Percentiles rank a stretch among this genome's conserved stretches.
Evolutionary conservation across 257 asterid species (phyloP).

Genomic region (Solanum arcanum): DNA sequence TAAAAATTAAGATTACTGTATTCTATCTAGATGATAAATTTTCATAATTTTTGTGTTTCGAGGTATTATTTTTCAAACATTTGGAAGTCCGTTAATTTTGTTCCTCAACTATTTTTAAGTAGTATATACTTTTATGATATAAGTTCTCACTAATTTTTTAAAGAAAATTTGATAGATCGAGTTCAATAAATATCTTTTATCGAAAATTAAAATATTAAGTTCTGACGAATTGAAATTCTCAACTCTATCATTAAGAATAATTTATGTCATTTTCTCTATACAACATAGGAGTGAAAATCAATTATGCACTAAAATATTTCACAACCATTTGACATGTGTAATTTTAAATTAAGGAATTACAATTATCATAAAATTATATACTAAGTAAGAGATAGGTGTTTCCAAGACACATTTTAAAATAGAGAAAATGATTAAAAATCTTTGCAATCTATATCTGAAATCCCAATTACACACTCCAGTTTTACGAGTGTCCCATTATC

Average conservation of each 20-base stretch:
- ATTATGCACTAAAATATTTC: not conserved
- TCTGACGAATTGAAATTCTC: not conserved
- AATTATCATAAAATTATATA: not conserved
- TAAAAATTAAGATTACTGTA: not conserved
- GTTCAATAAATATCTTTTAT: too few relatives aligned
- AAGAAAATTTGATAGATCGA: too few relatives aligned
- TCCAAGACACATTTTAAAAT: not conserved
- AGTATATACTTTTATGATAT: too few relatives aligned
- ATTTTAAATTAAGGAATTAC: not conserved
- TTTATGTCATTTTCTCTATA: not conserved
- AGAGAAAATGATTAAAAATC: too few relatives aligned
- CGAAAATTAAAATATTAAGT: too few relatives aligned
- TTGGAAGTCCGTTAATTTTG: too few relatives aligned
- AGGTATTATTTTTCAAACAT: too few relatives aligned
- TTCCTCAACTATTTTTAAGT: too few relatives aligned
- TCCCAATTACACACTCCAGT: too few relatives aligned
- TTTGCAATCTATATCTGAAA: fast-evolving
- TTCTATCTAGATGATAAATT: too few relatives aligned
- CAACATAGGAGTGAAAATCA: not conserved
- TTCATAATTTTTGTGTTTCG: not conserved
- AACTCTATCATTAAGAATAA: not conserved
- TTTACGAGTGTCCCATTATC: fast-evolving
- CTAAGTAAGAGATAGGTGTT: not conserved
- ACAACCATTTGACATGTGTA: not conserved
- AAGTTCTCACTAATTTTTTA: too few relatives aligned